Evolutionary conservation across 2,329 filamentous ascomycete genomes (phyloP), one percentile per base, ranked within the genome.

Genomic region (Aspergillus sp.): DNA sequence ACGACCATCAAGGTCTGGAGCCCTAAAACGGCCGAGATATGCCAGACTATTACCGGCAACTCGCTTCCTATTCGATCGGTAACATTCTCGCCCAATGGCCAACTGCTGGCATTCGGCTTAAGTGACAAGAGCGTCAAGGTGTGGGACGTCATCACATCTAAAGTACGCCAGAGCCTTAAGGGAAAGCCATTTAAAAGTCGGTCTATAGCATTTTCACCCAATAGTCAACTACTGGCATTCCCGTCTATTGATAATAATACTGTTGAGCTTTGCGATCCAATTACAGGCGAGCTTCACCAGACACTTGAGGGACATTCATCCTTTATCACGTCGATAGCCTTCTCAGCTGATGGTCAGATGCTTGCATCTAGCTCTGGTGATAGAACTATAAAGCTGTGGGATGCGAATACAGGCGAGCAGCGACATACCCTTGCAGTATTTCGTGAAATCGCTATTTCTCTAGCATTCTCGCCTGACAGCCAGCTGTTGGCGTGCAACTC

Each of bases 121-220:
- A n/a, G 7, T 27, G 49, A 60, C 24, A 20, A 40, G 4, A 54
- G 46, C 5, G 34, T 59, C 24, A 15, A 41, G 24, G 47, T 59
- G 20, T 59, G 49, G 57, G 42, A 56, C 27, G 2, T 27, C 8
- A 42, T 15, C 8, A 58, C 62, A 13, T 49, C 48, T 17, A 15
- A 19, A 11, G 22, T 48, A 12, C 22, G 17, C 6, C 47, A 50
- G 12, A 56, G 24, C 17, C 52, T 59, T 5, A 12, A 55, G 52
- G 61, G 19, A 20, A 20, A 20, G 46, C 15, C 15, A 27, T 40
- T 45, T 47, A 50, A 17, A 17, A 15, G 17, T 5, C n/a, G 49
- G 12, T 50, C 47, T 6, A 55, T 64, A 8, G 50, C 51, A 24
- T 66, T 66, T 27, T 59, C 42, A 41, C 44, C 40, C 3, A 46